These are phyloP conservation scores for Suhomyces panamericanus DNA, from an alignment of 1,139 yeast species.

Conservation along the genomic window DNA sequence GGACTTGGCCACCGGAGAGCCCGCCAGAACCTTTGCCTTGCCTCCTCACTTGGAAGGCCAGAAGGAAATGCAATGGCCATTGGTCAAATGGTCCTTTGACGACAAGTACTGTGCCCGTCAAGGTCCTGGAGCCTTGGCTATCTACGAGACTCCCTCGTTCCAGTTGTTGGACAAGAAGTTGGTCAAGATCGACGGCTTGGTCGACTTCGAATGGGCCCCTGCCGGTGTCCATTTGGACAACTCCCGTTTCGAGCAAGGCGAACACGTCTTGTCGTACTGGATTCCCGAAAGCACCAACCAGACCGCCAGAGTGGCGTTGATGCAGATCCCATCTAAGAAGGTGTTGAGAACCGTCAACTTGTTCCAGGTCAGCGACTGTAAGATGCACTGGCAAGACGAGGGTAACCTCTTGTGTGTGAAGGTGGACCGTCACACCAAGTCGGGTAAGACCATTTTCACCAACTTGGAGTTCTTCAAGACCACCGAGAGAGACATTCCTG, in stretches of 20 bases:
- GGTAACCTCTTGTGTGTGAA: conserved; percentile 86
- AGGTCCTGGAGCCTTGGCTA: conserved; percentile 89
- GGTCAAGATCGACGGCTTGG: conserved; percentile 79
- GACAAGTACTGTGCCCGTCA: conserved; percentile 94
- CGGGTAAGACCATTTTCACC: conserved; percentile 88
- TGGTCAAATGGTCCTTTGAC: conserved; percentile 94
- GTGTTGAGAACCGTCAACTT: conserved; percentile 88
- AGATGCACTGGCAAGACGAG: conserved; percentile 92
- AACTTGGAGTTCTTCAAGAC: conserved; percentile 91
- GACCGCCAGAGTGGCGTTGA: conserved; percentile 90
- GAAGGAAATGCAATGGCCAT: conserved; percentile 91
- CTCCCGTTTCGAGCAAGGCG: conserved; percentile 52
- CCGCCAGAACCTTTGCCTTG: conserved; percentile 86
- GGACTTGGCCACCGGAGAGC: conserved; percentile 84
- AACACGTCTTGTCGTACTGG: conserved; percentile 86
- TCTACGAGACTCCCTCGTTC: conserved; percentile 75
- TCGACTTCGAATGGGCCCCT: conserved; percentile 96
- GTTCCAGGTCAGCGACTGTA: conserved; percentile 91
- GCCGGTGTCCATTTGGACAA: conserved; percentile 70
- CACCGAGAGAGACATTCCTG: conserved; percentile 88
- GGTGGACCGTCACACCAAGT: conserved; percentile 96
- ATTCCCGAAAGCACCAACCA: conserved; percentile 92
- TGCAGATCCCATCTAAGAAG: conserved; percentile 83
- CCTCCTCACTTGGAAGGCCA: conserved; percentile 73
- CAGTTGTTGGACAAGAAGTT: conserved; percentile 80